Percentiles rank a stretch among this genome's conserved stretches.
Conservation (phyloP, 306 rosid species). For the Cucurbita maxima region DNA sequence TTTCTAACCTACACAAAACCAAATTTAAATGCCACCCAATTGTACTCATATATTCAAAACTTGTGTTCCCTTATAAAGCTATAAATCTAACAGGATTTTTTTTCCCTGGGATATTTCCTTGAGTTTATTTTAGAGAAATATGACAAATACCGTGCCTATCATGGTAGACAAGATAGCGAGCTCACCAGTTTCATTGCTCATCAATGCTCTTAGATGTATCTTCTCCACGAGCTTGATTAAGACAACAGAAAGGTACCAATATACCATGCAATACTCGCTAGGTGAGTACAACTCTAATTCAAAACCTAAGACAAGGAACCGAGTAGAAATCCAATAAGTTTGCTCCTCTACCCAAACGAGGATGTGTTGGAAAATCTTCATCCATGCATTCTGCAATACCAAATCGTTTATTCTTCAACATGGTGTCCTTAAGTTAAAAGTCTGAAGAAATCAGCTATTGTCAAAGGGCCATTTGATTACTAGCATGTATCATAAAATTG, state of each 20-base stretch:
- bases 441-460: neutral
- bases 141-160: neutral
- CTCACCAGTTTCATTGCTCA: conserved; percentile 48
- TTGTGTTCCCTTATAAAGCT: neutral
- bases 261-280: conserved; percentile 94
- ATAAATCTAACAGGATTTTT: neutral
- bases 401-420: conserved; percentile 12
- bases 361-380: conserved; percentile 71
- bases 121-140: neutral
- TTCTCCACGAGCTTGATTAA: conserved; percentile 71
- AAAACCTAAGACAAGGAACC: conserved; percentile 82
- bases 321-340: conserved; percentile 90
- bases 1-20: neutral
- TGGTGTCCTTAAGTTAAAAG: neutral
- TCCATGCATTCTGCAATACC: conserved; percentile 45
- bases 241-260: conserved; percentile 75
- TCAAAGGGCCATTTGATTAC: neutral
- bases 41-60: neutral
- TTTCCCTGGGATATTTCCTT: neutral
- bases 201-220: conserved; percentile 43
- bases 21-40: neutral
- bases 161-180: neutral
- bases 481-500: neutral
- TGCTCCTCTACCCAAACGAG: conserved; percentile 90
- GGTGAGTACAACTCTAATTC: conserved; percentile 78